Percentiles rank a stretch among this genome's conserved stretches.
phyloP scores from a whole-genome alignment of 176 grass and related monocot species.

The Themeda triandra region DNA sequence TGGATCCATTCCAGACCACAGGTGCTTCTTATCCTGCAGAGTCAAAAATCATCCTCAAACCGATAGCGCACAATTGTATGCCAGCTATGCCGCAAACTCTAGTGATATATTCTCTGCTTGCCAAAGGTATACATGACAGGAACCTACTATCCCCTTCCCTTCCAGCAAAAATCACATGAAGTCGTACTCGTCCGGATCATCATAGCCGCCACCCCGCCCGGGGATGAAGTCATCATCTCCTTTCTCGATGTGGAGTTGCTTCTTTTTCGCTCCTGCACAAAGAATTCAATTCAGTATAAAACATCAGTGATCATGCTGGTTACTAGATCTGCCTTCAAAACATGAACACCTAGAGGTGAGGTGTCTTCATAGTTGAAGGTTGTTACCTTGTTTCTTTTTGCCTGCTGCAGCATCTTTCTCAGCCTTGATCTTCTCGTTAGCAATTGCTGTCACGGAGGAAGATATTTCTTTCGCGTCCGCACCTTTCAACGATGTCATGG shows the following conservation, averaged over 20 bases:
- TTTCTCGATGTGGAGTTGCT: constrained; percentile 82
- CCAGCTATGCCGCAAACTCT: constrained; percentile 41
- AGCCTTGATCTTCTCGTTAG: constrained; percentile 79
- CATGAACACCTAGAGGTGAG: background rate
- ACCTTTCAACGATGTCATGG: constrained; percentile 63
- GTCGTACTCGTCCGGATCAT: constrained; percentile 60
- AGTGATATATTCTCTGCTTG: constrained; percentile 42
- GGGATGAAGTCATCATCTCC: constrained; percentile 64
- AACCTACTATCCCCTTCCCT: constrained; percentile 36
- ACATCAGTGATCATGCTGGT: background rate
- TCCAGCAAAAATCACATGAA: constrained; percentile 90
- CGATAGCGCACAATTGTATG: constrained; percentile 15
- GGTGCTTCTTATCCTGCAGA: background rate
- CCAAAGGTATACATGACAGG: constrained; percentile 41
- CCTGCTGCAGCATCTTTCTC: constrained; percentile 70
- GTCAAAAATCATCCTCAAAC: constrained; percentile 54
- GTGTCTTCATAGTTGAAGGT: background rate
- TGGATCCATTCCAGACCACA: background rate
- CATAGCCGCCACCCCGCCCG: constrained; percentile 26
- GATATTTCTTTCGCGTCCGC: constrained; percentile 84
- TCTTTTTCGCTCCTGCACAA: constrained; percentile 66
- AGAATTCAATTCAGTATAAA: background rate
- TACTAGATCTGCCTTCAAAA: background rate
- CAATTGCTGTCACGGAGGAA: constrained; percentile 73
- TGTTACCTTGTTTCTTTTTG: constrained; percentile 73